These are phyloP conservation scores for Amanita polypyramis DNA, from an alignment of 768 basidiomycete genomes.

Conservation along the genomic window DNA sequence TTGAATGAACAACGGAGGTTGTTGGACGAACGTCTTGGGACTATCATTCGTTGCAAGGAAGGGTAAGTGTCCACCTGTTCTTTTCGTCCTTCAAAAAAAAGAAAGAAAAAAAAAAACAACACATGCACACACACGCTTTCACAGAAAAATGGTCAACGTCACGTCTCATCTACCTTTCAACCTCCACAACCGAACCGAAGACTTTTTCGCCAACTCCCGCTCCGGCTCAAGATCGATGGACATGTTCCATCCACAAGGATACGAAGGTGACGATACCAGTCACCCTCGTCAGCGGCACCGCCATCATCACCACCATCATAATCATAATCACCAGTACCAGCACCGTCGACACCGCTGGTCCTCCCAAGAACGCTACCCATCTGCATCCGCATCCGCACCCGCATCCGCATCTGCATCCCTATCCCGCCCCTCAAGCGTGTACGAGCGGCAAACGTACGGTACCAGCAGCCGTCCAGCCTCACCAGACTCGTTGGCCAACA, in stretches of 20 bases:
- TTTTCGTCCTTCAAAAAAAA: too few species aligned
- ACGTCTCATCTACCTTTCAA: conserved; percentile 52
- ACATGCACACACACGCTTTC: too few species aligned
- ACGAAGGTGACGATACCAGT: conserved; percentile 13
- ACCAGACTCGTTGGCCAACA: conserved; percentile 7
- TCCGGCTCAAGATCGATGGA: conserved; percentile 18
- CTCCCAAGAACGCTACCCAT: conserved; percentile 6
- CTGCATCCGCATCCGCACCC: conserved; percentile 1
- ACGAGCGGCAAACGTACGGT: not conserved
- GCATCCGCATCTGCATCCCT: conserved; percentile 8
- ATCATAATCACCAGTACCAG: too few species aligned
- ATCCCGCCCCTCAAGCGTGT: conserved; percentile 4
- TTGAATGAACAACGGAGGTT: conserved; percentile 39
- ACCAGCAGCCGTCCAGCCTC: conserved; percentile 9
- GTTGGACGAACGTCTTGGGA: conserved; percentile 41
- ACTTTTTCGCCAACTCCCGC: conserved; percentile 18
- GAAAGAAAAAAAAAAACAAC: too few species aligned
- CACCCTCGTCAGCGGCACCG: too few species aligned
- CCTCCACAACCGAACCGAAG: conserved; percentile 30
- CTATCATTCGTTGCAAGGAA: conserved; percentile 52
- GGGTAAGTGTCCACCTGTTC: too few species aligned
- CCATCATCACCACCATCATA: too few species aligned
- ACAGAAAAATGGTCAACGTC: conserved; percentile 65
- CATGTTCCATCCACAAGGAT: conserved; percentile 12
- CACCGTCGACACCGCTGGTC: conserved; percentile 12